phyloP scores from a whole-genome alignment of 176 grass and related monocot species.

The Musa schizocarpa region DNA sequence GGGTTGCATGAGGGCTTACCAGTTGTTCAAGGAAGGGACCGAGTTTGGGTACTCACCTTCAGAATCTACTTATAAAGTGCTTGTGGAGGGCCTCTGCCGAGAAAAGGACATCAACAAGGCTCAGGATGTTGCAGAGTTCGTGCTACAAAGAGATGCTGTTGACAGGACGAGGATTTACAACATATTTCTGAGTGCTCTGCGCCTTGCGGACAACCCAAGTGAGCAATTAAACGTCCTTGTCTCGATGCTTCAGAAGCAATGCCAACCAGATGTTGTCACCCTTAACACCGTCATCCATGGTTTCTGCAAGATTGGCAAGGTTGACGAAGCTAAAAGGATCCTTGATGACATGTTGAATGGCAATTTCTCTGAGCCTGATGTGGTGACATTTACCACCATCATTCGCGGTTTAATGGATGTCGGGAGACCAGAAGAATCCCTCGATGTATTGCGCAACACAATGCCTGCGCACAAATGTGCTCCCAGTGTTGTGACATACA shows the following conservation, averaged over 20 bases:
- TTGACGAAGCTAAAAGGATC: constrained; percentile 67
- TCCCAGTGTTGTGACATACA: constrained; percentile 65
- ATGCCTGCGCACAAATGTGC: constrained; percentile 41
- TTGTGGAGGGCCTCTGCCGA: constrained; percentile 54
- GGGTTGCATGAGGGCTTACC: constrained; percentile 52
- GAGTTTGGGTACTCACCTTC: constrained; percentile 36
- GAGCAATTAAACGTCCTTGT: constrained; percentile 67
- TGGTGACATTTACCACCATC: constrained; percentile 75
- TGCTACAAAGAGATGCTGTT: constrained; percentile 31
- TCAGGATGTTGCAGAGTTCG: constrained; percentile 49
- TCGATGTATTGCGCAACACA: constrained; percentile 39
- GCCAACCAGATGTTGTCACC: constrained; percentile 58
- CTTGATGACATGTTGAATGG: constrained; percentile 64
- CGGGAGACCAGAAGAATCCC: constrained; percentile 45
- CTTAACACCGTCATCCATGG: constrained; percentile 85
- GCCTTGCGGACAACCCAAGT: constrained; percentile 45
- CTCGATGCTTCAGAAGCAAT: constrained; percentile 68
- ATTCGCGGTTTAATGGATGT: constrained; percentile 50
- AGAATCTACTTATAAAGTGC: constrained; percentile 57
- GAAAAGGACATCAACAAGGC: constrained; percentile 66
- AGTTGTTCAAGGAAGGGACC: constrained; percentile 62
- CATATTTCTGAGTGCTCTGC: constrained; percentile 65
- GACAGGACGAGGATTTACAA: constrained; percentile 65
- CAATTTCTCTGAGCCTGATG: constrained; percentile 63
- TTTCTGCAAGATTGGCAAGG: constrained; percentile 67